Evolutionary conservation across 2,329 filamentous ascomycete species (phyloP).

Genomic region (Knoxdaviesia proteae): DNA sequence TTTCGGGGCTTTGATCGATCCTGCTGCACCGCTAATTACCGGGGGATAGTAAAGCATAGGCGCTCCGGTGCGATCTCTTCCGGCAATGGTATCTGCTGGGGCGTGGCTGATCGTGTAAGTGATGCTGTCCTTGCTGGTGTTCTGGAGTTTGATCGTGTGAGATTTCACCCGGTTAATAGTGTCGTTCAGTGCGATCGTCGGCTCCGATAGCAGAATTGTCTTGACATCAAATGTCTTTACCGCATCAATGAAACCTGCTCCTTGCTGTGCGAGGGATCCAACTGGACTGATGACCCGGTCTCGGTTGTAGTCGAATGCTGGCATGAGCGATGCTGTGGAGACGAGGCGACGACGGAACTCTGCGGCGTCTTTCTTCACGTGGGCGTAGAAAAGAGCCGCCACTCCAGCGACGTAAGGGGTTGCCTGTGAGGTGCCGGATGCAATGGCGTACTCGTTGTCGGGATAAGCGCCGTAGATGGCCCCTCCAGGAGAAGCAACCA

Average conservation of each 20-base stretch:
- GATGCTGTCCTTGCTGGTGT: constrained; percentile 2
- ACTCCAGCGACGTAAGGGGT: constrained; percentile 8
- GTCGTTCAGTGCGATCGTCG: constrained; percentile 6
- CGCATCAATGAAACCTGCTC: constrained; percentile 7
- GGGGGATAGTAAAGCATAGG: constrained; percentile 5
- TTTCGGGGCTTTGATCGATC: constrained; percentile 1
- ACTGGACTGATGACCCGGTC: background rate
- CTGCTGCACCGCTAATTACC: background rate
- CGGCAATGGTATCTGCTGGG: constrained; percentile 3
- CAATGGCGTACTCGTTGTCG: constrained; percentile 5
- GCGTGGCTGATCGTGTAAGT: constrained; percentile 6
- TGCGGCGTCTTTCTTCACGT: constrained; percentile 4
- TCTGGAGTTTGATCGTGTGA: constrained; percentile 5
- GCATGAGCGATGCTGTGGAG: constrained; percentile 4
- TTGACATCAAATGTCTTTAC: constrained; percentile 5
- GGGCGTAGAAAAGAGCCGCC: constrained; percentile 7
- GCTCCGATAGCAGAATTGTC: constrained; percentile 4
- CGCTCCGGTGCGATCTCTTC: constrained; percentile 4
- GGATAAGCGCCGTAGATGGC: constrained; percentile 7
- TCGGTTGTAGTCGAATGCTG: constrained; percentile 2
- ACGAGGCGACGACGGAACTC: constrained; percentile 5
- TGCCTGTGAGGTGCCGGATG: constrained; percentile 7
- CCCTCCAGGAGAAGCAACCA: constrained; percentile 6
- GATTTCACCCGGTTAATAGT: constrained; percentile 6
- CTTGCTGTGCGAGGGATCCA: constrained; percentile 7